Base-by-base conservation (phyloP, 768 basidiomycete genomes). In the Coprinopsis cinerea region DNA sequence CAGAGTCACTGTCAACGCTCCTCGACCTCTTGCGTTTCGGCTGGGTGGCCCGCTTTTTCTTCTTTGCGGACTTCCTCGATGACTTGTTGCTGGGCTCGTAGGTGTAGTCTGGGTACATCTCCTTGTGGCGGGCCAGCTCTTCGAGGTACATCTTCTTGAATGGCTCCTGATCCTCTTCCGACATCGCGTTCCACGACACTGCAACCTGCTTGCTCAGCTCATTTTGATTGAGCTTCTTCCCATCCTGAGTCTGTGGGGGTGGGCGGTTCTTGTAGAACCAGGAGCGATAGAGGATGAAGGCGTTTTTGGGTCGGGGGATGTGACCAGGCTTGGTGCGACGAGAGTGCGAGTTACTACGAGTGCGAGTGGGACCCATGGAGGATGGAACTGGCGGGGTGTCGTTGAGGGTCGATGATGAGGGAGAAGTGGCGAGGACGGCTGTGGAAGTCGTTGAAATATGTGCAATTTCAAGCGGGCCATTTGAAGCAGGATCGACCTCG, bases 251-350 rank as follows among this genome's bases (percentile, higher is more conserved):
- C 27, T 6, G 25, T 11, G 44, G 6, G 9, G 44, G 25, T 7
- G 26, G 44, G 4, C 20, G 13, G 7, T n/a, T 6, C 18, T 48
- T 25, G 35, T 36, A 36, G 67, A 88, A 88, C 23, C 77, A 80
- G 23, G 84, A 85, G 36, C 88, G 76, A 61, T 86, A 90, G 53
- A 89, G 75, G 55, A 90, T 88, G 66, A 90, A 90, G 0, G 87
- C 82, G 62, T 89, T 89, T 13, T 81, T 70, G 0, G 88, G 88
- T 23, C 88, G 79, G 13, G 83, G 83, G 34, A 88, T 76, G 59
- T 87, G 86, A 4, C 68, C 75, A 2, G 59, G 47, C 1, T 76
- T 72, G 44, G 71, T 75, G 34, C 73, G 75, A 32, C 71, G 67
- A 1, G 75, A 69, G 55, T 79, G 78, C 7, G 74, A 75, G 25